Percentiles rank a stretch among this genome's conserved stretches.
These are phyloP conservation scores for Trametes villosa DNA, from an alignment of 768 basidiomycete species.

Conservation along the genomic window DNA sequence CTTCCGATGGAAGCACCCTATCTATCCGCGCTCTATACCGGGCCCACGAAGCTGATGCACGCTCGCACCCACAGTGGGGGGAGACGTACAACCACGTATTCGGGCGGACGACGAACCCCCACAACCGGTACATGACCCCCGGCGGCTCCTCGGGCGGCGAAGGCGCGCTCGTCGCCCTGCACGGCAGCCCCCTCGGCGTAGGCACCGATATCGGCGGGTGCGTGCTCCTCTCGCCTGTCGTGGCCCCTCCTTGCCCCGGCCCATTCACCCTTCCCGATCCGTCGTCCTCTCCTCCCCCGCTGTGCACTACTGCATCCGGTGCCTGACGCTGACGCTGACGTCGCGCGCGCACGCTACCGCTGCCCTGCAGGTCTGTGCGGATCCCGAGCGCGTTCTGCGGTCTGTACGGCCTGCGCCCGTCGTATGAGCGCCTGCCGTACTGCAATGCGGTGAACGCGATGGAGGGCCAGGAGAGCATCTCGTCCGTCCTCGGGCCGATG, in stretches of 20 bases:
- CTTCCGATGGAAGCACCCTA: not conserved
- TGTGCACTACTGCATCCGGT: not conserved
- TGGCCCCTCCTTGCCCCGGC: not conserved
- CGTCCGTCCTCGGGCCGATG: conserved; percentile 78
- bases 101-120: conserved; percentile 78
- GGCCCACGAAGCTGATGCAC: not conserved
- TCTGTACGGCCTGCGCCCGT: conserved; percentile 72
- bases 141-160: conserved; percentile 91
- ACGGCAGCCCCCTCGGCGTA: conserved; percentile 58
- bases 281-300: not conserved
- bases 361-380: conserved; percentile 76
- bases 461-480: conserved; percentile 72
- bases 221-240: conserved; percentile 18
- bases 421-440: conserved; percentile 72
- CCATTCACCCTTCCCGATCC: conserved; percentile 9
- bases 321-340: not conserved
- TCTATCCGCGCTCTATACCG: not conserved
- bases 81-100: conserved; percentile 83
- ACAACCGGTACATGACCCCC: conserved; percentile 67
- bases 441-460: conserved; percentile 64
- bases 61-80: conserved; percentile 54
- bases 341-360: too few species aligned
- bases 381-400: conserved; percentile 72
- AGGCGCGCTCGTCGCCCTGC: conserved; percentile 70
- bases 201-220: conserved; percentile 86